Conservation (phyloP, 73 alveolate species). For the Durusdinium trenchii region DNA sequence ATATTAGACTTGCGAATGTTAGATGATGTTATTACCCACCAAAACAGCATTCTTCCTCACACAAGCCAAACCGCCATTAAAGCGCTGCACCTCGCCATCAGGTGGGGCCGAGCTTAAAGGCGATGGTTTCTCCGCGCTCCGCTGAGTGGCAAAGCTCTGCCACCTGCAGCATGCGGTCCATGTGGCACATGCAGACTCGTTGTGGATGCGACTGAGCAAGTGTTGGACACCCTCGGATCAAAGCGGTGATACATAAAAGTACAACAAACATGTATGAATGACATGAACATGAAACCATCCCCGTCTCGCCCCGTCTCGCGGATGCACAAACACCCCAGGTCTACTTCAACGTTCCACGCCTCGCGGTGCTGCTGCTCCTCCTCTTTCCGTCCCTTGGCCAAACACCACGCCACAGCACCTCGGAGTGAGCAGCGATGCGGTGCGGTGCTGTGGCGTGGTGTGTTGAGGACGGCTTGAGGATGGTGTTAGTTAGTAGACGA, state of each 20-base stretch:
- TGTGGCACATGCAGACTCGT: background rate
- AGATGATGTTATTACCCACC: too few species aligned
- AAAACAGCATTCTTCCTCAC: too few species aligned
- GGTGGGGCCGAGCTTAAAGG: too few species aligned
- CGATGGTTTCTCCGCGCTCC: slow-evolving; percentile 64
- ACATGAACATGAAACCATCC: too few species aligned
- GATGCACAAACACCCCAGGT: background rate
- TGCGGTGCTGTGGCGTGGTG: too few species aligned
- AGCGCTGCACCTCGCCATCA: too few species aligned
- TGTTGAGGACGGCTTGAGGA: too few species aligned
- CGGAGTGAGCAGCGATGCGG: too few species aligned
- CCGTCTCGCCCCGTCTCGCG: background rate
- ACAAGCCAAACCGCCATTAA: too few species aligned
- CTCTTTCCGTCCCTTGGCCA: slow-evolving; percentile 11
- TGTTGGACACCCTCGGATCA: background rate
- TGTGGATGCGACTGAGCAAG: background rate
- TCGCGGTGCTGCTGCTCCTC: slow-evolving; percentile 56
- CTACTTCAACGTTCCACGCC: background rate
- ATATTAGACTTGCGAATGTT: too few species aligned
- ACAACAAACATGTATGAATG: too few species aligned
- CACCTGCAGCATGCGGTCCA: slow-evolving; percentile 1
- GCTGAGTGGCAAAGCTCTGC: slow-evolving; percentile 80
- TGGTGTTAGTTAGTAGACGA: too few species aligned
- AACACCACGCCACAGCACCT: slow-evolving; percentile 88
- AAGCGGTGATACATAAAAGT: background rate